Base-by-base conservation (phyloP, 2,329 filamentous ascomycete species). In the Cryphonectria radicalis region DNA sequence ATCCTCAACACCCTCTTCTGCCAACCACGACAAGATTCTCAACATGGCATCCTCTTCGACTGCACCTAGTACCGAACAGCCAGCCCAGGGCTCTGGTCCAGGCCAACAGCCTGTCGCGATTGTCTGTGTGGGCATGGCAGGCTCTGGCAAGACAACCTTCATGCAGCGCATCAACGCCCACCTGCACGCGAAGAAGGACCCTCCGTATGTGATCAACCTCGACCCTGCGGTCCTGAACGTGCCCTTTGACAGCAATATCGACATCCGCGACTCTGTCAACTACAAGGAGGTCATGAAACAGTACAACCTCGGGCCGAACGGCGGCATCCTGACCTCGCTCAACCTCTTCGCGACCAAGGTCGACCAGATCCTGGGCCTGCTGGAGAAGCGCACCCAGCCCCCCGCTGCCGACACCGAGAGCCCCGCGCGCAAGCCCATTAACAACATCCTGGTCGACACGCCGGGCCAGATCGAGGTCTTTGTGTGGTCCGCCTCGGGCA, bases 201-300 rank as follows among this genome's bases (percentile, higher is more conserved):
- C 94, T 1, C 96, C 97, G 5, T 99, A 99, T 81, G 94, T 98
- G 72, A 90, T 99, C 79, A 99, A 99, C 82, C 92, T 99, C 74
- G 96, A 99, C 79, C 96, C 96, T 1, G 96, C 97, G 57, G 96
- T 99, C 11, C 89, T 95, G 78, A 93, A 92, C 76, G 93, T 98
- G 8, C 96, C 97, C 3, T 99, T 98, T 79, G 95, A 97, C 76
- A 91, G 92, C 81, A 99, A 99, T 82, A 98, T 99, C 83, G 96
- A 99, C 82, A 99, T 99, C 77, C 94, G 97, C 78, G 96, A 99
- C 83, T 96, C 93, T 37, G 95, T 99, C 81, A 98, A 99, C 87
- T 99, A 99, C 86, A 96, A 97, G 81, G 95, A 99, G 82, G 96
- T 99, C 74, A 99, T 99, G 97, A 97, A 95, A 83, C 95, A 98